These are phyloP conservation scores for Phylloboletellus chloephorus DNA, from an alignment of 1,284 basidiomycete genomes.

Conservation along the genomic window DNA sequence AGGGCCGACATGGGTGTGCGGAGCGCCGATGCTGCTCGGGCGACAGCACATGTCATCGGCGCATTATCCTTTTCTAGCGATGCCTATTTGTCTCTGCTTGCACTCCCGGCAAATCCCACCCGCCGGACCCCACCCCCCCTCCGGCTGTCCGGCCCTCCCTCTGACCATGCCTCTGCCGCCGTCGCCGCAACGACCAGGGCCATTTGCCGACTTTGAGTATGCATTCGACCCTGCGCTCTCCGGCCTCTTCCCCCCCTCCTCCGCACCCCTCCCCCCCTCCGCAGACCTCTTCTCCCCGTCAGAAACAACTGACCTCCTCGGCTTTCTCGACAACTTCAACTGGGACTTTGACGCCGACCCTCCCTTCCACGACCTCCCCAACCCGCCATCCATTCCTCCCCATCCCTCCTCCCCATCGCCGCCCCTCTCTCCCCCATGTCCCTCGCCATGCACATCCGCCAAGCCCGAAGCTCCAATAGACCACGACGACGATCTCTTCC, in stretches of 20 bases:
- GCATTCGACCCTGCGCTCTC: slow-evolving; percentile 54
- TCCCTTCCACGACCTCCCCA: slow-evolving; percentile 8
- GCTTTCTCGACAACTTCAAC: slow-evolving; percentile 71
- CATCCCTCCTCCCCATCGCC: slow-evolving; percentile 2
- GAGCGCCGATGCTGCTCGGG: slow-evolving; percentile 37
- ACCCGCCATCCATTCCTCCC: slow-evolving; percentile 12
- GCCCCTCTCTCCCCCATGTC: slow-evolving; percentile 13
- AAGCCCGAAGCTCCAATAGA: slow-evolving; percentile 9
- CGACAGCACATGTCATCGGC: slow-evolving; percentile 31
- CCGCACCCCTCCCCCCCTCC: slow-evolving; percentile 57
- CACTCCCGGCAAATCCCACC: slow-evolving; percentile 17
- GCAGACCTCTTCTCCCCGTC: slow-evolving; percentile 68
- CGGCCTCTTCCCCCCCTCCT: slow-evolving; percentile 46
- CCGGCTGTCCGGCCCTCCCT: slow-evolving; percentile 10
- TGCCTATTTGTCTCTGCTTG: slow-evolving; percentile 23
- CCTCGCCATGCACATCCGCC: slow-evolving; percentile 20
- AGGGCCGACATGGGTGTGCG: slow-evolving; percentile 63
- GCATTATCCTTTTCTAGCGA: slow-evolving; percentile 15
- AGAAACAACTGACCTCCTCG: slow-evolving; percentile 67
- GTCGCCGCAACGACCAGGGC: slow-evolving; percentile 40
- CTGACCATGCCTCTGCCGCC: slow-evolving; percentile 32
- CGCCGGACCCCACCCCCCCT: slow-evolving; percentile 21
- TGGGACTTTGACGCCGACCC: slow-evolving; percentile 51
- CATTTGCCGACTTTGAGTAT: slow-evolving; percentile 62
- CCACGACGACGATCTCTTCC: slow-evolving; percentile 7